These are phyloP conservation scores for Magnaporthiopsis poae DNA, from an alignment of 2,329 filamentous ascomycete genomes.

Conservation along the genomic window DNA sequence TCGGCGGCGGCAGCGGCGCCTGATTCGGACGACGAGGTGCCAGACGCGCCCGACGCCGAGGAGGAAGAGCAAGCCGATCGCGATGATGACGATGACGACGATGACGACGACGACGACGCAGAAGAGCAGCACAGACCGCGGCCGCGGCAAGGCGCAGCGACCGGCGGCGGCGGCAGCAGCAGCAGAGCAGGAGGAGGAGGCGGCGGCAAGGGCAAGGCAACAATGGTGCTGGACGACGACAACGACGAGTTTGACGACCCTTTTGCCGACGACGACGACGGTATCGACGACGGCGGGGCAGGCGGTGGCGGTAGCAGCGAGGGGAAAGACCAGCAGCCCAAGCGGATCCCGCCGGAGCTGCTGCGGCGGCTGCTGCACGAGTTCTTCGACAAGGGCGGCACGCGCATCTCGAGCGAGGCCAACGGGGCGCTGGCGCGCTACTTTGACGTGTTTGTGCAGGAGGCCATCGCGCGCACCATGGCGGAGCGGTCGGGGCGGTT, in stretches of 20 bases:
- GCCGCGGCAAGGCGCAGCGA: neutral
- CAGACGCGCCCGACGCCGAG: neutral
- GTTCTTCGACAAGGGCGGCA: constrained; percentile 63
- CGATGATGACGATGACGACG: neutral
- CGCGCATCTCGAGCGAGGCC: constrained; percentile 66
- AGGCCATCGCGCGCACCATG: constrained; percentile 72
- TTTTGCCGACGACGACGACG: constrained; percentile 13
- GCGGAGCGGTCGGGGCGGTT: constrained; percentile 62
- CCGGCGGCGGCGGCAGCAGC: neutral
- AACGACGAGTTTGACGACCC: constrained; percentile 14
- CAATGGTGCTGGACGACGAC: constrained; percentile 2
- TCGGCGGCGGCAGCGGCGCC: neutral
- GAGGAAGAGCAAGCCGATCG: neutral
- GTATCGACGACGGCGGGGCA: constrained; percentile 26
- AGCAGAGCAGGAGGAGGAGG: constrained; percentile 8
- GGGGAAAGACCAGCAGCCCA: constrained; percentile 20
- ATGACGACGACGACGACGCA: neutral
- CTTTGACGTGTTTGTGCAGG: constrained; percentile 80
- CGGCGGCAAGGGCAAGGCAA: constrained; percentile 13
- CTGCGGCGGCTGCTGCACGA: constrained; percentile 69
- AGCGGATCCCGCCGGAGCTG: constrained; percentile 60
- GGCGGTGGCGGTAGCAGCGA: neutral
- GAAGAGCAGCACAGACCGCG: neutral
- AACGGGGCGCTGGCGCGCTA: constrained; percentile 72
- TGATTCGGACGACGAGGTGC: neutral